A percentile compares a stretch with the other conserved stretches of the same genome.
These are phyloP conservation scores for Diophrys sp. DNA, from an alignment of 73 alveolate genomes.

Conservation along the genomic window DNA sequence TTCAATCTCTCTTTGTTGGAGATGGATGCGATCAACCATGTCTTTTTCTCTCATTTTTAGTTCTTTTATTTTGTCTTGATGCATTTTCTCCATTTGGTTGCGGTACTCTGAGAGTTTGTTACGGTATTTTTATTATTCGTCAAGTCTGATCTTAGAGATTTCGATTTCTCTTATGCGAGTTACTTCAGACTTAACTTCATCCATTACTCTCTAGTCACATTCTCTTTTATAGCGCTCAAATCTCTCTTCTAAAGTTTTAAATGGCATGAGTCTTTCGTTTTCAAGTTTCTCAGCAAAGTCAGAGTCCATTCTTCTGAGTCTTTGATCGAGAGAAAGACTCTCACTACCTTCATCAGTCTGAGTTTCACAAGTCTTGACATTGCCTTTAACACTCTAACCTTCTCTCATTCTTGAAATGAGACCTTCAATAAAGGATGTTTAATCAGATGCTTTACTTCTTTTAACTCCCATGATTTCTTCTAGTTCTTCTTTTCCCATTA, in stretches of 20 bases:
- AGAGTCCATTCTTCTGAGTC: constrained; percentile 37
- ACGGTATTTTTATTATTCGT: constrained; percentile 63
- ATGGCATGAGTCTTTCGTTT: constrained; percentile 52
- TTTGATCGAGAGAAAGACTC: constrained; percentile 44
- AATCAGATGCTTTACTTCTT: constrained; percentile 12
- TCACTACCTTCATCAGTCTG: constrained; percentile 64
- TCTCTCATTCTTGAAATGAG: constrained; percentile 31
- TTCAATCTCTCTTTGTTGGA: constrained; percentile 58
- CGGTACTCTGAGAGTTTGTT: constrained; percentile 52
- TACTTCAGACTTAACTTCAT: constrained; percentile 58
- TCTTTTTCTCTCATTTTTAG: constrained; percentile 59
- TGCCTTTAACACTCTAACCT: constrained; percentile 22
- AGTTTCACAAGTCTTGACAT: constrained; percentile 17
- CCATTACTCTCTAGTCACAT: constrained; percentile 40
- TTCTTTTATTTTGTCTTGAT: constrained; percentile 54
- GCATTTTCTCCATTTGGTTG: constrained; percentile 54
- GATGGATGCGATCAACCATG: constrained; percentile 40
- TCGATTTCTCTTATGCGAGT: constrained; percentile 59
- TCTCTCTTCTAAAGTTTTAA: constrained; percentile 67
- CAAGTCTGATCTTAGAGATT: constrained; percentile 44
- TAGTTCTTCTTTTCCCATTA: constrained; percentile 51
- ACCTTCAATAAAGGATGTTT: constrained; percentile 40
- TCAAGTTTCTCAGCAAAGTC: constrained; percentile 25
- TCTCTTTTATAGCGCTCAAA: constrained; percentile 59
- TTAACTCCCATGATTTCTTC: constrained; percentile 40